These are phyloP conservation scores for Moricandia arvensis DNA, from an alignment of 345 rosid species.

Conservation along the genomic window DNA sequence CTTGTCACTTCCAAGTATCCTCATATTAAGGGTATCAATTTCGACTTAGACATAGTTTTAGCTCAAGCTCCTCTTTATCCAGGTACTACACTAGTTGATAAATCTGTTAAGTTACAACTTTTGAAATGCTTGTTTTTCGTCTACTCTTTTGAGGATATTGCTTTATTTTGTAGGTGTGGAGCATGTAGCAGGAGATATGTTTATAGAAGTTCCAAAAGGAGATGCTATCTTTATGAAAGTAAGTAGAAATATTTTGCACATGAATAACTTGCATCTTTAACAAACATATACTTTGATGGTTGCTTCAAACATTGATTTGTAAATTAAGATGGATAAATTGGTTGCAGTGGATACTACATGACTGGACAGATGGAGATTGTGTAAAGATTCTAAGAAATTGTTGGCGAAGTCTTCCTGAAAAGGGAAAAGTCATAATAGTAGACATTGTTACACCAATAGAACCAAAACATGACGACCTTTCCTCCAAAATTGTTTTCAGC, in stretches of 20 bases:
- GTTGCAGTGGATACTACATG: slow-evolving; percentile 42
- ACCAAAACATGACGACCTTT: slow-evolving; percentile 14
- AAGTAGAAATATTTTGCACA: background rate
- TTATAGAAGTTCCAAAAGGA: background rate
- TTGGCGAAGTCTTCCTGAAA: slow-evolving; percentile 19
- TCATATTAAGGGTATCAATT: background rate
- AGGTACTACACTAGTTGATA: background rate
- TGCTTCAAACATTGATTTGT: background rate
- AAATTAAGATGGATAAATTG: background rate
- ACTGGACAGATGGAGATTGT: slow-evolving; percentile 45
- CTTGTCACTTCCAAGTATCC: background rate
- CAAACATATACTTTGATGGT: background rate
- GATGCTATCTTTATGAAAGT: background rate
- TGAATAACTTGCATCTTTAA: background rate
- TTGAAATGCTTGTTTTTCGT: background rate
- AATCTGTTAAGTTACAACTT: background rate
- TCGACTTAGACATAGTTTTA: background rate
- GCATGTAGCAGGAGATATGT: background rate
- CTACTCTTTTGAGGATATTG: background rate
- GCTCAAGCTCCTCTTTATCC: background rate
- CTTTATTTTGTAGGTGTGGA: background rate
- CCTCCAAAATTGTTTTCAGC: slow-evolving; percentile 24
- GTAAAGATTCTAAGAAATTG: background rate
- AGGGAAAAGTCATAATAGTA: slow-evolving; percentile 44
- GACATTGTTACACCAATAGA: slow-evolving; percentile 28